A percentile compares a stretch with the other conserved stretches of the same genome.
Conservation (phyloP, 495 filamentous ascomycete species). For the Xylaria grammica region DNA sequence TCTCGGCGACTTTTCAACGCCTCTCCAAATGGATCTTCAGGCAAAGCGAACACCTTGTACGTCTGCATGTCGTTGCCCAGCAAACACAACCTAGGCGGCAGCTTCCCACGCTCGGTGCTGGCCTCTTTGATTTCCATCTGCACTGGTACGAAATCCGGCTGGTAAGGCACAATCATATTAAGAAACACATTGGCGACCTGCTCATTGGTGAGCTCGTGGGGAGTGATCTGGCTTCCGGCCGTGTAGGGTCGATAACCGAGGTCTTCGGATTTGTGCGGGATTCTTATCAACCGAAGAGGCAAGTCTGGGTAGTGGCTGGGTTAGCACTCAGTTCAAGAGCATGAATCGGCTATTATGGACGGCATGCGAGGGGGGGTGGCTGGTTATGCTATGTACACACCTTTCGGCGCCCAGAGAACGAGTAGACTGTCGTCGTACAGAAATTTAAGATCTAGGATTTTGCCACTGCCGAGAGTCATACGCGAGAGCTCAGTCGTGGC, state of each 20-base stretch:
- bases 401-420: slow-evolving; percentile 47
- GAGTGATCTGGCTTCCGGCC: slow-evolving; percentile 20
- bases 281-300: slow-evolving; percentile 32
- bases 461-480: slow-evolving; percentile 46
- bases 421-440: slow-evolving; percentile 49
- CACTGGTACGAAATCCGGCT: slow-evolving; percentile 45
- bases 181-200: slow-evolving; percentile 28
- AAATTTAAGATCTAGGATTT: slow-evolving; percentile 57
- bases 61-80: slow-evolving; percentile 48
- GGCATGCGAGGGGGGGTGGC: neutral
- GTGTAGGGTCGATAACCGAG: slow-evolving; percentile 31
- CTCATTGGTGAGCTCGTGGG: slow-evolving; percentile 33
- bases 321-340: slow-evolving; percentile 1
- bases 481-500: slow-evolving; percentile 36
- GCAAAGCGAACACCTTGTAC: slow-evolving; percentile 50
- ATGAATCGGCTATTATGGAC: neutral
- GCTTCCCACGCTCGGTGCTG: slow-evolving; percentile 40
- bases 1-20: neutral
- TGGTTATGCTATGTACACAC: slow-evolving; percentile 27
- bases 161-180: slow-evolving; percentile 36
- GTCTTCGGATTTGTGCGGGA: slow-evolving; percentile 36
- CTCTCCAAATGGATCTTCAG: slow-evolving; percentile 30
- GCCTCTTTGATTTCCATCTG: slow-evolving; percentile 53
- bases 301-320: slow-evolving; percentile 19
- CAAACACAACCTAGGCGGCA: slow-evolving; percentile 50